Base-by-base conservation (phyloP, 345 rosid genomes). In the Clausena lansium region DNA sequence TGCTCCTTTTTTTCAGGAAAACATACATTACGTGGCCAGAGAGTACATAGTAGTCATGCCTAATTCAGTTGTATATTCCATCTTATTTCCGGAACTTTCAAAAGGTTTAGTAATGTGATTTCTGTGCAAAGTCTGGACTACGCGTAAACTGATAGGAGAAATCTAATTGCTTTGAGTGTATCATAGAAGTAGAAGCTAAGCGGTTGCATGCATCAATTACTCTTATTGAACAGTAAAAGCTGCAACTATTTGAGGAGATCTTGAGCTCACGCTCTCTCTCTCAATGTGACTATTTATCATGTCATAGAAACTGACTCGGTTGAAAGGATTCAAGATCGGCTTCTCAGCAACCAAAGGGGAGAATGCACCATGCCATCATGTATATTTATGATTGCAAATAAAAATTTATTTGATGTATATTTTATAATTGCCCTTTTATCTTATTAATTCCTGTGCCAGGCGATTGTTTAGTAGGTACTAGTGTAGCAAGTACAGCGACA, bases 1-100 rank as follows among this genome's bases (percentile, higher is more conserved):
- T 25, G 76, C 35, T 72, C 9, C 24, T 60, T 71, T 74, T 30
- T 57, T 41, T 28, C 83, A 81, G 86, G 88, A 71, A 82, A 83
- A 69, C 74, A 35, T 32, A 9, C 60, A 70, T 69, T 78, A 54
- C 45, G 72, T 50, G 74, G 79, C 61, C 24, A 55, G 73, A 58
- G 76, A 81, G 81, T 82, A 72, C 39, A 79, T 78, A 79, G 78
- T 78, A 70, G 83, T 78, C 80, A 75, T 45, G 78, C 61, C 68
- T 73, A 74, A 76, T 79, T 45, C 58, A 10, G 38, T 74, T 79
- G 88, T 75, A 79, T 76, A 81, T 77, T 57, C 70, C 81, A 33
- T 75, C 76, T 41, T 80, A 33, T 41, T 60, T 33, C 65, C 67
- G 39, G 70, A 75, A 66, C 55, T 59, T 17, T 52, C 74, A 9